Percentiles rank a stretch among this genome's conserved stretches.
phyloP scores from a whole-genome alignment of 345 rosid species.

The Viola odorata region DNA sequence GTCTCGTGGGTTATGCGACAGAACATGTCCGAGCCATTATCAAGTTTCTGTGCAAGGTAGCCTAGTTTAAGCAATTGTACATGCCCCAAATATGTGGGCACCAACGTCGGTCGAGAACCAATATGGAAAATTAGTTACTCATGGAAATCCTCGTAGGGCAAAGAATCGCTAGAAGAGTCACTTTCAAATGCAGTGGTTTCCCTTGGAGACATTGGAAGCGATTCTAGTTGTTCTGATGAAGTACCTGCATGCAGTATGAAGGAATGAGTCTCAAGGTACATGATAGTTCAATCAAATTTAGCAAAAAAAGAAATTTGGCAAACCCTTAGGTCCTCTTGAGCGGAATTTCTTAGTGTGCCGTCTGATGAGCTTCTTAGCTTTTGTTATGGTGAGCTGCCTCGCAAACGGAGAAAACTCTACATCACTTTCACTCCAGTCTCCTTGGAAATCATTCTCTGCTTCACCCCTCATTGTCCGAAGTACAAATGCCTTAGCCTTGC shows the following conservation, averaged over 20 bases:
- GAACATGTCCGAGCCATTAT: too few species aligned
- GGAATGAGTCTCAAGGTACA: not conserved
- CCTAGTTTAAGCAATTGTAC: too few species aligned
- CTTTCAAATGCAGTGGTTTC: conserved; percentile 49
- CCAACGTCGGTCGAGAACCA: too few species aligned
- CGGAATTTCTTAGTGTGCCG: conserved; percentile 89
- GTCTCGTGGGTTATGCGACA: too few species aligned
- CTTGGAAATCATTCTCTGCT: conserved; percentile 75
- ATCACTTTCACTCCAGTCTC: conserved; percentile 95
- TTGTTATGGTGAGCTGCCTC: conserved; percentile 84
- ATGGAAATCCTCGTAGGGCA: conserved; percentile 74
- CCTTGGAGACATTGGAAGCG: conserved; percentile 73
- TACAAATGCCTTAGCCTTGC: conserved; percentile 88
- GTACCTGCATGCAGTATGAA: conserved; percentile 48
- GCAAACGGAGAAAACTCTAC: conserved; percentile 79
- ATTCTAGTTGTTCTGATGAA: conserved; percentile 62
- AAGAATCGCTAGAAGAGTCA: conserved; percentile 72
- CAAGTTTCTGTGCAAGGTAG: too few species aligned
- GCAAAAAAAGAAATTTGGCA: not conserved
- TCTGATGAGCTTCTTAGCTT: conserved; percentile 75
- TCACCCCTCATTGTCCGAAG: conserved; percentile 95
- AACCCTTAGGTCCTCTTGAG: conserved; percentile 76
- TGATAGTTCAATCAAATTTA: not conserved
- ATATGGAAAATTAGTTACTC: conserved; percentile 27
- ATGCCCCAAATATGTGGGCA: too few species aligned